Conservation (phyloP, 2,329 filamentous ascomycete genomes). For the Cercospora beticola region DNA sequence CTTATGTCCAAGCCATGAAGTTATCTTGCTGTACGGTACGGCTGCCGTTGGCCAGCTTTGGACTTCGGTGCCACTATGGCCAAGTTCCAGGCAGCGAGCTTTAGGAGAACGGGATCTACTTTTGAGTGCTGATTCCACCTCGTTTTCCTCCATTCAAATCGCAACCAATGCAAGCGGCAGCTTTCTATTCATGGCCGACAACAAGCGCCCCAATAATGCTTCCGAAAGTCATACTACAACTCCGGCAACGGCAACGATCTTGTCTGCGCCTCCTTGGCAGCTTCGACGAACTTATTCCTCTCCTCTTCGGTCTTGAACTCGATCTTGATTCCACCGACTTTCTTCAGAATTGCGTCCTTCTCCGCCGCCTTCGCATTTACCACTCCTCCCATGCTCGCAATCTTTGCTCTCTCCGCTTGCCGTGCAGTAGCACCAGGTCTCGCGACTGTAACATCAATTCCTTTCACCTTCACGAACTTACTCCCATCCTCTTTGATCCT, state of each 20-base stretch:
- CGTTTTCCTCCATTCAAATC: not conserved
- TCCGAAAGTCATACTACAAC: conserved; percentile 8
- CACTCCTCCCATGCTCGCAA: conserved; percentile 32
- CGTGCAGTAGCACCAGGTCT: conserved; percentile 26
- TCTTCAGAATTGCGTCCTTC: conserved; percentile 31
- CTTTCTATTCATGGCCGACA: not conserved
- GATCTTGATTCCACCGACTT: conserved; percentile 45
- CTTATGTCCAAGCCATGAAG: not conserved
- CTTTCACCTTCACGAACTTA: conserved; percentile 45
- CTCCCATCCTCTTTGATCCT: conserved; percentile 44
- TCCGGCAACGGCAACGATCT: conserved; percentile 43
- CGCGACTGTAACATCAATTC: conserved; percentile 42
- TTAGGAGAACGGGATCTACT: too few species aligned
- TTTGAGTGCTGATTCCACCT: too few species aligned
- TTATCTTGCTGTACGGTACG: not conserved
- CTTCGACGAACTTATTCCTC: conserved; percentile 42
- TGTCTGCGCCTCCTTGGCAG: conserved; percentile 42
- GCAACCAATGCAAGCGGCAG: not conserved
- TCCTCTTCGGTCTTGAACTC: conserved; percentile 48
- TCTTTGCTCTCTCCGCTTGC: conserved; percentile 15
- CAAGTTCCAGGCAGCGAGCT: not conserved
- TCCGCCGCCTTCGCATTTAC: conserved; percentile 22
- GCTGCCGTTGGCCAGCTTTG: not conserved
- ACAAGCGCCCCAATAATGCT: conserved; percentile 10
- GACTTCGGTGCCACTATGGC: not conserved